Evolutionary conservation across 805 yeast species (phyloP), one percentile per base, ranked within the genome.

Genomic region (Blastobotrys mokoenaii): DNA sequence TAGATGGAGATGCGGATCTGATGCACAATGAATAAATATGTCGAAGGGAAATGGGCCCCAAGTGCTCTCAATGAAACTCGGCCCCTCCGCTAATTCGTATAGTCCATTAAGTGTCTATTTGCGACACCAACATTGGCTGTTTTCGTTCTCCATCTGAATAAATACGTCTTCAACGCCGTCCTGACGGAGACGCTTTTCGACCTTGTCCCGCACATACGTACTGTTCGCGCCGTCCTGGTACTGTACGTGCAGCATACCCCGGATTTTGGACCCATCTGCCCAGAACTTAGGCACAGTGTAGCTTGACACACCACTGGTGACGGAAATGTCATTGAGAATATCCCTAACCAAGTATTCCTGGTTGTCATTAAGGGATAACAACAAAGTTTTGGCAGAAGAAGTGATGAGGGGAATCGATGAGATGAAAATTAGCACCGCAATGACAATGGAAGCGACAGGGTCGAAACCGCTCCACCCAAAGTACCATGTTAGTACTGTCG

Each of bases 211-310:
- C 25, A 84, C 74, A 35, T 69, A 72, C 0, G 77, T 69, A 6
- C 77, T 69, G 58, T 79, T 82, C 47, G 84, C 89, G 1, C 85
- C 89, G 9, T 70, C 72, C 4, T 61, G 56, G 49, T 74, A 77
- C 60, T 86, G 96, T 9, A 90, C 72, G 59, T 93, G 97, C 11
- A 90, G 71, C 53, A 82, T 84, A 1, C 98, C 98, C 2, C 80
- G 70, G 17, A 84, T 61, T 20, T 66, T 65, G 3, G 52, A 55
- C 40, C 68, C 70, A 38, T 65, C 71, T 2, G 90, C 85, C 97
- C 97, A 90, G 63, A 90, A 89, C 55, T 95, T 74, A 8, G 97
- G 97, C 0, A 87, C 82, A 0, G 94, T 78, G 56, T 86, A 87
- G 0, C 95, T 80, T 42, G 80, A 77, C 2, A 90, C 84, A 1